Conservation (phyloP, 768 basidiomycete genomes). For the Leccinum broughii region DNA sequence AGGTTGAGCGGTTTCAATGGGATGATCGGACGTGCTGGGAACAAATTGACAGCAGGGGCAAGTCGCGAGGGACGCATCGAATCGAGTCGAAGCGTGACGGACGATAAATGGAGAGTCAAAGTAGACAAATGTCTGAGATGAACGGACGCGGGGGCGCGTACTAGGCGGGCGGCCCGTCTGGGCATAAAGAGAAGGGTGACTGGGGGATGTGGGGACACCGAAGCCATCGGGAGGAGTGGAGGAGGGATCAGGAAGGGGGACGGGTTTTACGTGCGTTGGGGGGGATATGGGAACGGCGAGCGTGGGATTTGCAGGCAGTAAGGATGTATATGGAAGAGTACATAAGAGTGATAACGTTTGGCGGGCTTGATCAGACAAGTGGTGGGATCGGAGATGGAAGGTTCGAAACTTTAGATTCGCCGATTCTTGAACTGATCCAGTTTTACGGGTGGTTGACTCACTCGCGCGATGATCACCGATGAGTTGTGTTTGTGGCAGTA, state of each 20-base stretch:
- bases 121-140: background rate
- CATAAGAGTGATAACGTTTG: conserved; percentile 36
- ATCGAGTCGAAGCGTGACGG: conserved; percentile 15
- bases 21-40: conserved; percentile 24
- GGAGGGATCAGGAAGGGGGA: conserved; percentile 15
- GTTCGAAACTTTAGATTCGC: conserved; percentile 35
- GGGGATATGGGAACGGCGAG: conserved; percentile 3
- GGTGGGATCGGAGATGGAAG: conserved; percentile 33
- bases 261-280: conserved; percentile 26
- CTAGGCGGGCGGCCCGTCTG: conserved; percentile 4
- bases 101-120: conserved; percentile 7
- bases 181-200: conserved; percentile 19
- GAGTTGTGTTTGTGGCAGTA: conserved; percentile 24
- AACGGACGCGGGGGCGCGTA: conserved; percentile 1
- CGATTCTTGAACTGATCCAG: conserved; percentile 23
- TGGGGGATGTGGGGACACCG: conserved; percentile 23
- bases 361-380: conserved; percentile 22
- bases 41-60: conserved; percentile 5
- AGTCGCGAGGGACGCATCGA: conserved; percentile 15
- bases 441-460: background rate
- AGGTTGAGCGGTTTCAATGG: conserved; percentile 28
- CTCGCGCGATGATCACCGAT: conserved; percentile 32
- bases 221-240: conserved; percentile 14
- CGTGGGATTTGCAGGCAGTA: conserved; percentile 31
- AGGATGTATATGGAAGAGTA: conserved; percentile 22